Evolutionary conservation across 1,284 basidiomycete genomes (phyloP).

Genomic region (Marasmius fiardii): DNA sequence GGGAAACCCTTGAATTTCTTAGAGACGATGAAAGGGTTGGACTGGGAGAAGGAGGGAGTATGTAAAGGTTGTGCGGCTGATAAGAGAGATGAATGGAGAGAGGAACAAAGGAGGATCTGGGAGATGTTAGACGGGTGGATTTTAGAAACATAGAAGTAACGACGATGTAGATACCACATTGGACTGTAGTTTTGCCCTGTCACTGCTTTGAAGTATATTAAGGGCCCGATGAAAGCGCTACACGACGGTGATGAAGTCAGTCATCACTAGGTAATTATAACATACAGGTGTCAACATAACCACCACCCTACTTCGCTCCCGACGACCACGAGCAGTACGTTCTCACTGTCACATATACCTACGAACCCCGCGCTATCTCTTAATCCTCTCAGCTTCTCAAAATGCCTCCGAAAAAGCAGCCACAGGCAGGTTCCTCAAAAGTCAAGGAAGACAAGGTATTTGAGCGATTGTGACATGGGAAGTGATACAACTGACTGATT

Average conservation of each 20-base stretch:
- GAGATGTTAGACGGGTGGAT: conserved; percentile 55
- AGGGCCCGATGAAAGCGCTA: too few relatives aligned
- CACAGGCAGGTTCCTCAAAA: conserved; percentile 47
- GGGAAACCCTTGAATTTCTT: conserved; percentile 69
- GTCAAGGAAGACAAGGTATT: conserved; percentile 68
- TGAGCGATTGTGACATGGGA: conserved; percentile 10
- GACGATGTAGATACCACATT: neutral
- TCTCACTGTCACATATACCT: neutral
- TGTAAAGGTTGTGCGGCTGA: conserved; percentile 55
- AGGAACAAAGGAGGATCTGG: conserved; percentile 60
- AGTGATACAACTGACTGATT: conserved; percentile 26
- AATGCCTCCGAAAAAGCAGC: conserved; percentile 72
- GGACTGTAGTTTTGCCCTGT: too few relatives aligned
- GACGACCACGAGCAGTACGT: neutral
- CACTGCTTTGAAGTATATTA: too few relatives aligned
- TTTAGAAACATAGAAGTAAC: neutral
- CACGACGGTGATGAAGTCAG: neutral
- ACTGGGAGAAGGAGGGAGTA: conserved; percentile 56
- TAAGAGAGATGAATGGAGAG: conserved; percentile 64
- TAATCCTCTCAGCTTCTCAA: neutral
- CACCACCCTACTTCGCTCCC: neutral
- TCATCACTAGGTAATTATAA: conserved; percentile 3
- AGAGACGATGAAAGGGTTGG: conserved; percentile 48
- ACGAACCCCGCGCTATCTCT: neutral
- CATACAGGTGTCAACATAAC: neutral